These are phyloP conservation scores for Colletotrichum plurivorum DNA, from an alignment of 2,329 filamentous ascomycete species.

Conservation along the genomic window DNA sequence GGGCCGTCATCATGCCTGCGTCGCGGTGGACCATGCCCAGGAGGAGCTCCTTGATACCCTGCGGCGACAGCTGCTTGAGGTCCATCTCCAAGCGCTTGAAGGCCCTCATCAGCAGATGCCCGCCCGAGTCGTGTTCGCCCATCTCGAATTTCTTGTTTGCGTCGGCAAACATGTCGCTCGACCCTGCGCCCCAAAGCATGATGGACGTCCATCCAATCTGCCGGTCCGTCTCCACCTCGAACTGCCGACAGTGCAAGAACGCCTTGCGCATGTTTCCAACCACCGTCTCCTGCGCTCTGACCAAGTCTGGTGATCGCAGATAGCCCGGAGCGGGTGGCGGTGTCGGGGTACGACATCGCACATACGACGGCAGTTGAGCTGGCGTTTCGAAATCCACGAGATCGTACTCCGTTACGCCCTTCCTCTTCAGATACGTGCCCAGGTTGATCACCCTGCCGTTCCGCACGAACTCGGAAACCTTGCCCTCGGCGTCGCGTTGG, in stretches of 20 bases:
- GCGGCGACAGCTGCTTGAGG: conserved; percentile 58
- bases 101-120: conserved; percentile 56
- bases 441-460: conserved; percentile 67
- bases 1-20: conserved; percentile 60
- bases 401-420: conserved; percentile 67
- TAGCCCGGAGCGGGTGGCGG: conserved; percentile 59
- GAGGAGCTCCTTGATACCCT: conserved; percentile 59
- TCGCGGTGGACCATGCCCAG: conserved; percentile 61
- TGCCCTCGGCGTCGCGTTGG: conserved; percentile 66
- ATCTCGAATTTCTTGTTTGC: conserved; percentile 60
- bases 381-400: conserved; percentile 62
- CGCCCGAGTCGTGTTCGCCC: conserved; percentile 56
- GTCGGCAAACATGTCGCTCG: conserved; percentile 59
- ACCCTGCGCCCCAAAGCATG: conserved; percentile 60
- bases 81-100: conserved; percentile 60
- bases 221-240: conserved; percentile 55
- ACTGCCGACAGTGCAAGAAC: conserved; percentile 60
- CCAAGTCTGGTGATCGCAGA: conserved; percentile 58
- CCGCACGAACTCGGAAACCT: conserved; percentile 66
- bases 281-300: conserved; percentile 60
- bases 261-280: conserved; percentile 61
- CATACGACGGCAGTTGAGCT: conserved; percentile 58
- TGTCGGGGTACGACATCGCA: conserved; percentile 61
- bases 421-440: conserved; percentile 66
- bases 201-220: conserved; percentile 57